These are phyloP conservation scores for Cryphonectria parasitica DNA, from an alignment of 2,329 filamentous ascomycete species.

Conservation along the genomic window DNA sequence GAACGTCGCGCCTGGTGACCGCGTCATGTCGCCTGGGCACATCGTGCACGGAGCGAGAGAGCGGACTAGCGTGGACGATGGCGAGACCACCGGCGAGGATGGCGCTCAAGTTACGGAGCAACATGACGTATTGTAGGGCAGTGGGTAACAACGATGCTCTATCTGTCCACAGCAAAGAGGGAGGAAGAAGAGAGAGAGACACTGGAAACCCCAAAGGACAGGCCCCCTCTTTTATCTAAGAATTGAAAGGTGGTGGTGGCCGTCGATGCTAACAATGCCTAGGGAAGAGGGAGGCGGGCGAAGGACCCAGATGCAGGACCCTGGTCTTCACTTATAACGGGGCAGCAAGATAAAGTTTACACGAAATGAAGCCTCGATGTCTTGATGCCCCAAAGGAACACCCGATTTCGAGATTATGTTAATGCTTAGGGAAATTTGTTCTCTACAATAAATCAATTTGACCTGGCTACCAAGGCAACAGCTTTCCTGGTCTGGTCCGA, in stretches of 20 bases:
- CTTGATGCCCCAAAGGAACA: neutral
- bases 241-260: neutral
- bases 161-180: neutral
- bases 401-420: neutral
- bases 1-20: slow-evolving; percentile 25
- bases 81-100: slow-evolving; percentile 19
- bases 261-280: neutral
- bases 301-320: no score
- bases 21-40: slow-evolving; percentile 14
- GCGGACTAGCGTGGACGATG: slow-evolving; percentile 10
- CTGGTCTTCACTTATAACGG: neutral
- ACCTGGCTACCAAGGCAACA: neutral
- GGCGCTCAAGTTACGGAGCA: slow-evolving; percentile 16
- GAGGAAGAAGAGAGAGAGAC: neutral
- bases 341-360: neutral
- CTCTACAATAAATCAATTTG: neutral
- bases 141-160: neutral
- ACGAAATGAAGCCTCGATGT: neutral
- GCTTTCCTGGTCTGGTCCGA: neutral
- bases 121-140: neutral
- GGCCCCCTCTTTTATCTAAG: neutral
- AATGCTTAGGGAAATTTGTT: neutral
- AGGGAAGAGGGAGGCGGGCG: no score
- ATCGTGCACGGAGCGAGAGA: slow-evolving; percentile 18
- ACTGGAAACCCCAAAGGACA: neutral